Conservation (phyloP, 129 eudicot genomes). For the Rutidosis leptorrhynchoides region DNA sequence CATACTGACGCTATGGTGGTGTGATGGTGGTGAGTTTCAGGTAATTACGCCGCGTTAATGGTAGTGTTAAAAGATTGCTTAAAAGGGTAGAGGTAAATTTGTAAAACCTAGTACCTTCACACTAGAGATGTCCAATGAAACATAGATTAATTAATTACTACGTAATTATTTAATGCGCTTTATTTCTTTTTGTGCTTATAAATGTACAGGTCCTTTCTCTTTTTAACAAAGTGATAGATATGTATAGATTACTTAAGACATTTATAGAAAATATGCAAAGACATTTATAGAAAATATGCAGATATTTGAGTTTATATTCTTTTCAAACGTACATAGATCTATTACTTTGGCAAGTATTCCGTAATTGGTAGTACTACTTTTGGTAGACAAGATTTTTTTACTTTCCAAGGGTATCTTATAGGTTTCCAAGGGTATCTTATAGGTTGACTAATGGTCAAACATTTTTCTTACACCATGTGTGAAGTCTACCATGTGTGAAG, state of each 20-base stretch:
- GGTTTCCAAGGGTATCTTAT: neutral
- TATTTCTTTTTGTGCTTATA: too few species aligned
- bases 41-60: too few species aligned
- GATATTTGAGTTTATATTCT: conserved; percentile 4
- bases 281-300: neutral
- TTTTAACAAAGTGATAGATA: neutral
- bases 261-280: neutral
- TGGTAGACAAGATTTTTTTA: neutral
- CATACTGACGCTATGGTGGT: too few species aligned
- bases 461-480: neutral
- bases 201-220: neutral
- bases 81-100: neutral
- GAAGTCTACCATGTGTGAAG: too few species aligned
- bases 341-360: neutral
- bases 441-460: neutral
- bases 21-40: too few species aligned
- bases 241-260: neutral
- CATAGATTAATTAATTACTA: too few species aligned
- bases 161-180: too few species aligned
- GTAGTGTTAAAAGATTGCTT: too few species aligned
- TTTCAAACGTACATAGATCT: neutral
- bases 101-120: neutral
- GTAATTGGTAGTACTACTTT: neutral
- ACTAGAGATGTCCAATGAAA: neutral
- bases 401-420: neutral